A percentile compares a stretch with the other conserved stretches of the same genome.
These are phyloP conservation scores for Linderniella brevidens DNA, from an alignment of 257 asterid species.

Conservation along the genomic window DNA sequence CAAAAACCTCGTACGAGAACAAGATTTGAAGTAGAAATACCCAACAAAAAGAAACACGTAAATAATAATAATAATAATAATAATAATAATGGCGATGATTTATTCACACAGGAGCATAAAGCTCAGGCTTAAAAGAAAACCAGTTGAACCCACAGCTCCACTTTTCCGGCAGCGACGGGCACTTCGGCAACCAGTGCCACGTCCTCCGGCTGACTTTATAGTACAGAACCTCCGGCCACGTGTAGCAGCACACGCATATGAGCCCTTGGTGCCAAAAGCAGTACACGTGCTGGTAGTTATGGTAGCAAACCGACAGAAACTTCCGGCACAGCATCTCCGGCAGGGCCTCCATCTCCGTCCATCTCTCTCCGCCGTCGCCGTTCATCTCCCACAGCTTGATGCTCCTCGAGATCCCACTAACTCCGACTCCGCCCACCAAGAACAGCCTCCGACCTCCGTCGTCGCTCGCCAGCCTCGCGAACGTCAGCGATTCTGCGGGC, in stretches of 20 bases:
- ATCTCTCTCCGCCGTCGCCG: conserved; percentile 18
- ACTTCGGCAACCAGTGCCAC: conserved; percentile 79
- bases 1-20: too few species aligned
- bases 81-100: too few species aligned
- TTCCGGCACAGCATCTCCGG: conserved; percentile 54
- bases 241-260: conserved; percentile 60
- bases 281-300: conserved; percentile 62
- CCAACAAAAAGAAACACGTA: too few species aligned
- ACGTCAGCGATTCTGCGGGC: conserved; percentile 23
- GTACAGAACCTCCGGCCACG: conserved; percentile 72
- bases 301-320: conserved; percentile 49
- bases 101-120: conserved; percentile 18
- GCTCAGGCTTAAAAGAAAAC: conserved; percentile 59
- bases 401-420: conserved; percentile 44
- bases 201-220: conserved; percentile 38
- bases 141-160: conserved; percentile 86
- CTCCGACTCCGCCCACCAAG: conserved; percentile 59
- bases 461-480: conserved; percentile 33
- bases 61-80: too few species aligned
- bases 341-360: conserved; percentile 41
- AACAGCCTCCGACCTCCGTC: conserved; percentile 24
- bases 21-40: too few species aligned
- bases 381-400: conserved; percentile 50
- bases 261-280: conserved; percentile 73
- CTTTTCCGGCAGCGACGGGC: conserved; percentile 58